Evolutionary conservation across 2,329 filamentous ascomycete species (phyloP), one percentile per base, ranked within the genome.

Genomic region (Hypoxylon rubiginosum): DNA sequence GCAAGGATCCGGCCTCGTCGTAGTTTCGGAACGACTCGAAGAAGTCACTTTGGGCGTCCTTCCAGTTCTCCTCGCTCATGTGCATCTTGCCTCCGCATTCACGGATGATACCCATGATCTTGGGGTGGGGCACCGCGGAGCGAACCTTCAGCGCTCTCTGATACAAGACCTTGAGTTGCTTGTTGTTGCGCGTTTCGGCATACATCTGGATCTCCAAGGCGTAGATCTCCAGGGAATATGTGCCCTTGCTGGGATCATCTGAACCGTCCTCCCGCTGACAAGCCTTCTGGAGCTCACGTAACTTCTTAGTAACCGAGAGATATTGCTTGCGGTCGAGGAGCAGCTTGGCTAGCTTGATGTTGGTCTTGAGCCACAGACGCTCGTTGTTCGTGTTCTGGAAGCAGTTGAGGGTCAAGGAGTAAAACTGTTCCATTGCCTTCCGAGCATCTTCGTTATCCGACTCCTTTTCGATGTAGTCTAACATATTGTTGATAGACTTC

Each of bases 81-180:
- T 98, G 94, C 96, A 99, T 99, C 85, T 99, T 99, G 73, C 96
- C 96, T 75, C 96, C 96, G 78, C 96, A 99, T 82, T 99, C 96
- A 58, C 95, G 91, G 77, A 99, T 99, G 78, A 99, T 95, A 55
- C 96, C 96, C 93, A 98, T 97, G 78, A 99, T 97, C 82, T 97
- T 97, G 64, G 96, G 96, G 81, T 99, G 96, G 41, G 96, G 95
- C 11, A 99, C 96, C 0, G 96, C 96, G n/a, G 96, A 98, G 67
- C 93, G 91, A 58, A 99, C 95, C 70, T 92, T 92, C 53, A 99
- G 86, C 4, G 96, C 96, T 66, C 92, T 91, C 78, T 97, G 92
- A 79, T 98, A 99, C 15, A 98, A 85, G 13, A 91, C 86, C 85
- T 98, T 98, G 62, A 99, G 85, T 75, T 97, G 92, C 82, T 98